A percentile compares a stretch with the other conserved stretches of the same genome.
These are phyloP conservation scores for Ogataea corticis DNA, from an alignment of 805 yeast genomes.

Conservation along the genomic window DNA sequence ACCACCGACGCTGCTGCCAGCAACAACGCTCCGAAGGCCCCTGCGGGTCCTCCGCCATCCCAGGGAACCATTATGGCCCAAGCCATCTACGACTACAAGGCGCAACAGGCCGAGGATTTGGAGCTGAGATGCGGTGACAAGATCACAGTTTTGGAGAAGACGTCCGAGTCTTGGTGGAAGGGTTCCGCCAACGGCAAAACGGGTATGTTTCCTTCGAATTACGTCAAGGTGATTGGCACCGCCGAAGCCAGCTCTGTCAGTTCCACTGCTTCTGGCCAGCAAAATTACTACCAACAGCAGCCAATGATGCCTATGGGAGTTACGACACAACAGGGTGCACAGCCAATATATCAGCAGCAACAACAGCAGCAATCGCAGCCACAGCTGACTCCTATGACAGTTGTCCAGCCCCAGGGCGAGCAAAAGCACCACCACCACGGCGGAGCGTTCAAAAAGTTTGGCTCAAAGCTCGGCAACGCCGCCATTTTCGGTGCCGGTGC, in stretches of 20 bases:
- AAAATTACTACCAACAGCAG: slow-evolving; percentile 23
- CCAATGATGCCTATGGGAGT: slow-evolving; percentile 20
- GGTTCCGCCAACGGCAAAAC: slow-evolving; percentile 60
- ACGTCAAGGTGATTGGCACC: slow-evolving; percentile 51
- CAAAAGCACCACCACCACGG: slow-evolving; percentile 22
- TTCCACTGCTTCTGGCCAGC: slow-evolving; percentile 20
- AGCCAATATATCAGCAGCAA: slow-evolving; percentile 16
- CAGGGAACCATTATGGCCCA: slow-evolving; percentile 41
- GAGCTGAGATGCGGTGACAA: slow-evolving; percentile 64
- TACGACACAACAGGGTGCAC: slow-evolving; percentile 8
- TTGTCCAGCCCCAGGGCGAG: slow-evolving; percentile 21
- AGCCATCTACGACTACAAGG: slow-evolving; percentile 72
- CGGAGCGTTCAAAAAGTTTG: slow-evolving; percentile 59
- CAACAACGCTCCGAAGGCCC: slow-evolving; percentile 9
- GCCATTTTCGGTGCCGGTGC: slow-evolving; percentile 98
- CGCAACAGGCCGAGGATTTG: slow-evolving; percentile 79
- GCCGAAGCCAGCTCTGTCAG: slow-evolving; percentile 21
- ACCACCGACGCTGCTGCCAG: slow-evolving; percentile 10
- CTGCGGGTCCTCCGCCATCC: slow-evolving; percentile 13
- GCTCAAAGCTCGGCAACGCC: slow-evolving; percentile 89
- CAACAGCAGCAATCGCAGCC: slow-evolving; percentile 24
- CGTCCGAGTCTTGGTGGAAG: slow-evolving; percentile 89
- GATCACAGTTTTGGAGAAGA: slow-evolving; percentile 66
- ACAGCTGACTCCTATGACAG: slow-evolving; percentile 22
- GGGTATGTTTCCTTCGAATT: slow-evolving; percentile 91